phyloP scores from a whole-genome alignment of 2,329 filamentous ascomycete species.

The Arthrobotrys sinensis region DNA sequence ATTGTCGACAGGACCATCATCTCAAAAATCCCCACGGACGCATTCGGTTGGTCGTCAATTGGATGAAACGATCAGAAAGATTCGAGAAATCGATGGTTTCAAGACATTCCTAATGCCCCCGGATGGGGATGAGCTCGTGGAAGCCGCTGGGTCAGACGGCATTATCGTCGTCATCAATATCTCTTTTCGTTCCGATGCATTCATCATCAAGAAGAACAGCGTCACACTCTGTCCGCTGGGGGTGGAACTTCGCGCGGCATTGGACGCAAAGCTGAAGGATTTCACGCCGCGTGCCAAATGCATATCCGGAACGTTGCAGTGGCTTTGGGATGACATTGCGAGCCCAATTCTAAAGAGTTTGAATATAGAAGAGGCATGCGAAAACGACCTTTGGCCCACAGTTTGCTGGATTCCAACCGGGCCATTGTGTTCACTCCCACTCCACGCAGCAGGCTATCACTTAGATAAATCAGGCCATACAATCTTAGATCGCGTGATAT shows the following conservation, averaged over 20 bases:
- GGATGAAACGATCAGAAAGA: neutral
- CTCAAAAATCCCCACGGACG: too few relatives aligned
- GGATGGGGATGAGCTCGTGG: neutral
- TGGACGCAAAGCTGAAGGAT: neutral
- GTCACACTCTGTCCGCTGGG: too few relatives aligned
- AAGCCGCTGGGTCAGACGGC: neutral
- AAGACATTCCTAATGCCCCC: neutral
- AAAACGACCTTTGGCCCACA: slow-evolving; percentile 55
- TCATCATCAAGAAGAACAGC: too few relatives aligned
- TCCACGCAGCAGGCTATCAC: slow-evolving; percentile 67
- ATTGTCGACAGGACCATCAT: too few relatives aligned
- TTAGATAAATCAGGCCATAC: slow-evolving; percentile 60
- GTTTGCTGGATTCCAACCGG: slow-evolving; percentile 67
- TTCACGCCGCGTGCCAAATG: too few relatives aligned
- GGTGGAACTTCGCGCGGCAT: too few relatives aligned
- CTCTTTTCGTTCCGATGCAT: too few relatives aligned
- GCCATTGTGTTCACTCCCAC: slow-evolving; percentile 64
- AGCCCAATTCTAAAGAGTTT: slow-evolving; percentile 65
- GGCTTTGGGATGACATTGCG: slow-evolving; percentile 65
- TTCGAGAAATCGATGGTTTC: neutral
- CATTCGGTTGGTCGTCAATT: neutral
- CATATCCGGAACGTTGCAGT: too few relatives aligned
- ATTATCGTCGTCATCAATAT: too few relatives aligned
- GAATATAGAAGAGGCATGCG: neutral
- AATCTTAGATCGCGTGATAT: slow-evolving; percentile 63